These are phyloP conservation scores for Adansonia madagascariensis DNA, from an alignment of 441 rosid species.

Conservation along the genomic window DNA sequence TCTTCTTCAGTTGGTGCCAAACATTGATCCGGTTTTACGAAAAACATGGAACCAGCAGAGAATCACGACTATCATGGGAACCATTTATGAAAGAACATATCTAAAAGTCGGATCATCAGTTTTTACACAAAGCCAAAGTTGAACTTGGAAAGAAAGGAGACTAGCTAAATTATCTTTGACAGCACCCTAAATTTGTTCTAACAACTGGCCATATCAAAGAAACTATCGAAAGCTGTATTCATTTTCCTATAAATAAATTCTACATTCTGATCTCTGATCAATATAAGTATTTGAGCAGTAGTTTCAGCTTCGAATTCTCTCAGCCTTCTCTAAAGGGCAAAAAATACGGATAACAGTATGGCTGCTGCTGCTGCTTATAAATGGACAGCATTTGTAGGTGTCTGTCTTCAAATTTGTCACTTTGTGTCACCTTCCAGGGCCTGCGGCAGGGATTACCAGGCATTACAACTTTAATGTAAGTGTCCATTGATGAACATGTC, in stretches of 20 bases:
- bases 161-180: conserved; percentile 50
- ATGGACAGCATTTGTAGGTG: conserved; percentile 30
- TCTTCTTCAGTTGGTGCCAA: neutral
- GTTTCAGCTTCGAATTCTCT: neutral
- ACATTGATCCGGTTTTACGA: neutral
- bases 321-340: conserved; percentile 28
- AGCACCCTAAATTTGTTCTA: conserved; percentile 49
- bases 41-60: neutral
- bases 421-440: conserved; percentile 36
- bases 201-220: conserved; percentile 38
- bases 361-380: conserved; percentile 33
- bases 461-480: conserved; percentile 46
- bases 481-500: neutral
- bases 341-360: conserved; percentile 33
- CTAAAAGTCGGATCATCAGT: neutral
- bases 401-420: conserved; percentile 32
- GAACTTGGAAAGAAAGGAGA: conserved; percentile 26
- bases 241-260: neutral
- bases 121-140: neutral
- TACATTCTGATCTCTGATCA: neutral
- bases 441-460: conserved; percentile 44
- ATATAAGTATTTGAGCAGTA: neutral
- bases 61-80: neutral
- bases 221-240: conserved; percentile 19
- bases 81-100: neutral